Evolutionary conservation across 1,284 basidiomycete species (phyloP), one percentile per base, ranked within the genome.

Genomic region (Pseudozyma hubeiensis): DNA sequence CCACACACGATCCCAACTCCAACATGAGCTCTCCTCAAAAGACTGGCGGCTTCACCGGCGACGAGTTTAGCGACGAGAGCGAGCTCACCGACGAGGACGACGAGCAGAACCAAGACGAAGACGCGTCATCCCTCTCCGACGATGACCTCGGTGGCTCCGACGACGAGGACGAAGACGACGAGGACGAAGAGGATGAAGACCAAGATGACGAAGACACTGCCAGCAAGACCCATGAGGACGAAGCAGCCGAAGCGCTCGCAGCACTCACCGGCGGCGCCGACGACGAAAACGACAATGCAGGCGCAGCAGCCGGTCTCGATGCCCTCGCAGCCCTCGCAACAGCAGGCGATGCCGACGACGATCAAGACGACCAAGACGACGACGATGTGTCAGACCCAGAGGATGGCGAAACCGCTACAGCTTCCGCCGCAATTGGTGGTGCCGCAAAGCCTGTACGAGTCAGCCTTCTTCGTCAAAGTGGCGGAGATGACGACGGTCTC

Each of bases 21-120:
- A 62, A 50, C 62, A 55, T 67, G 55, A 74, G 63, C 71, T 74
- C 70, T 19, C 75, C 75, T 3, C 75, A 70, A 43, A 77, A 77
- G 52, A 57, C 75, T 4, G 70, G 66, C 34, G 68, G 49, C 19
- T 77, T 69, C 54, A 73, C 75, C 34, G 69, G 61, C 40, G 73
- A 78, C 59, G 77, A 73, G 47, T 67, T 80, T 55, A 79, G 77
- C 53, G 75, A 68, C 53, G 78, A 79, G 46, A 80, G 79, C 64
- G 79, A 80, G 39, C 70, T 77, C 49, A 77, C 75, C 24, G 75
- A 77, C 52, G 71, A 77, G 35, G 72, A 75, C 5, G 72, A 75
- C 33, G 72, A 75, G 31, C 62, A 73, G 43, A 62, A 70, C 56
- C 59, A 69, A 37, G 68, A 71, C 37, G 73, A 71, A 35, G 73